phyloP scores from a whole-genome alignment of 371 early-diverging fungal species.

The Actinomortierella wolfii region DNA sequence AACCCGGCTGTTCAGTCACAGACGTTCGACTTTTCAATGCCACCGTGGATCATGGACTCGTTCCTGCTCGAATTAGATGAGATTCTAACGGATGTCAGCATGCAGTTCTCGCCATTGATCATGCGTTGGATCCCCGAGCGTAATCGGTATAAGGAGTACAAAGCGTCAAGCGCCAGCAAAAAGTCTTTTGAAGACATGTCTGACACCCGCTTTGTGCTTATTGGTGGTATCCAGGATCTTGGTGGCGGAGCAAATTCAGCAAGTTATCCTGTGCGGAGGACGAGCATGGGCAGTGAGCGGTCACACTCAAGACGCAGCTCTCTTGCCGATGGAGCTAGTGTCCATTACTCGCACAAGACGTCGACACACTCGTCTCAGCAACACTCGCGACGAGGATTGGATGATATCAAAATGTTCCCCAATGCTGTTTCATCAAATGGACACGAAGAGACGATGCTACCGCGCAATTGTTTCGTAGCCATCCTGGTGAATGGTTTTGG shows the following conservation, averaged over 20 bases:
- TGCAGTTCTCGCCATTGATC: slow-evolving; percentile 45
- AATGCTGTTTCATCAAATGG: slow-evolving; percentile 25
- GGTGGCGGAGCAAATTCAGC: slow-evolving; percentile 43
- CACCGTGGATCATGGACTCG: slow-evolving; percentile 57
- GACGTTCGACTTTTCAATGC: slow-evolving; percentile 46
- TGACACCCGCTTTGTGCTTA: slow-evolving; percentile 51
- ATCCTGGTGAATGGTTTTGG: slow-evolving; percentile 57
- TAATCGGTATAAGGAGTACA: slow-evolving; percentile 41
- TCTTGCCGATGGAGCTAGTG: slow-evolving; percentile 45
- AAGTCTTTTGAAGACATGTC: slow-evolving; percentile 47
- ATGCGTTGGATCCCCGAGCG: slow-evolving; percentile 36
- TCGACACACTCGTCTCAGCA: slow-evolving; percentile 43
- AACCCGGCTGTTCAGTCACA: slow-evolving; percentile 63
- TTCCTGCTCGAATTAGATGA: slow-evolving; percentile 47
- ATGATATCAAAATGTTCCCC: slow-evolving; percentile 48
- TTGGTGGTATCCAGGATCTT: slow-evolving; percentile 61
- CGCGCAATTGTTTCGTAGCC: slow-evolving; percentile 63
- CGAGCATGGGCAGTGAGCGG: slow-evolving; percentile 51
- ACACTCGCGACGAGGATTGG: slow-evolving; percentile 38
- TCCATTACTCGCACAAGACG: slow-evolving; percentile 45
- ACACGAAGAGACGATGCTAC: slow-evolving; percentile 33
- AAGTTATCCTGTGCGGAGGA: slow-evolving; percentile 46
- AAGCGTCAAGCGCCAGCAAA: slow-evolving; percentile 35
- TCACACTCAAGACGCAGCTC: slow-evolving; percentile 52
- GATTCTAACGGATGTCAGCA: slow-evolving; percentile 47